These are phyloP conservation scores for Aspergillus luchuensis DNA, from an alignment of 2,329 filamentous ascomycete species.

Conservation along the genomic window DNA sequence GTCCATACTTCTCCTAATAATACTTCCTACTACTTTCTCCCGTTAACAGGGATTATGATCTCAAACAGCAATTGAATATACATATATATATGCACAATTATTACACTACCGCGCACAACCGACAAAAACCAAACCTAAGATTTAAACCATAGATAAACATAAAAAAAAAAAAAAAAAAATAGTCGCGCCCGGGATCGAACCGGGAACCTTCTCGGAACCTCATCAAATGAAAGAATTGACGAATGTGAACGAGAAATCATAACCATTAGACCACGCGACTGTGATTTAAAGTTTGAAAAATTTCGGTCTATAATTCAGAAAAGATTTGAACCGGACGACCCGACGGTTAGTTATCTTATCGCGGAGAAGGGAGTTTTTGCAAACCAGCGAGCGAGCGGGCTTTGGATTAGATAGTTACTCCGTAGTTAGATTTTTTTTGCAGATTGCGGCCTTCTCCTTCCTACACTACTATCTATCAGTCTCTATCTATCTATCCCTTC, in stretches of 20 bases:
- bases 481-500: neutral
- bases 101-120: too few species aligned
- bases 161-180: slow-evolving; percentile 17
- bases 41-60: too few species aligned
- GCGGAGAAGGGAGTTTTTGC: too few species aligned
- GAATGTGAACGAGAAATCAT: slow-evolving; percentile 27
- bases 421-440: neutral
- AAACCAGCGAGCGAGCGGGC: too few species aligned
- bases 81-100: too few species aligned
- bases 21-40: too few species aligned
- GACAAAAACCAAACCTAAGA: too few species aligned
- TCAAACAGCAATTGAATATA: too few species aligned
- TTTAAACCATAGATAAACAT: too few species aligned
- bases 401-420: neutral
- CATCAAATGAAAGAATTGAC: neutral
- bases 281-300: neutral
- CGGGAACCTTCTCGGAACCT: slow-evolving; percentile 22
- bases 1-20: neutral
- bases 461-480: neutral
- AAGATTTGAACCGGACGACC: too few species aligned
- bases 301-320: neutral
- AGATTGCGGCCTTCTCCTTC: neutral
- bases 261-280: slow-evolving; percentile 29
- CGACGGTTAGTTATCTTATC: neutral
- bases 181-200: slow-evolving; percentile 30